These are phyloP conservation scores for rapeseed (Brassica napus) DNA, from an alignment of 345 rosid species.

Conservation along the genomic window DNA sequence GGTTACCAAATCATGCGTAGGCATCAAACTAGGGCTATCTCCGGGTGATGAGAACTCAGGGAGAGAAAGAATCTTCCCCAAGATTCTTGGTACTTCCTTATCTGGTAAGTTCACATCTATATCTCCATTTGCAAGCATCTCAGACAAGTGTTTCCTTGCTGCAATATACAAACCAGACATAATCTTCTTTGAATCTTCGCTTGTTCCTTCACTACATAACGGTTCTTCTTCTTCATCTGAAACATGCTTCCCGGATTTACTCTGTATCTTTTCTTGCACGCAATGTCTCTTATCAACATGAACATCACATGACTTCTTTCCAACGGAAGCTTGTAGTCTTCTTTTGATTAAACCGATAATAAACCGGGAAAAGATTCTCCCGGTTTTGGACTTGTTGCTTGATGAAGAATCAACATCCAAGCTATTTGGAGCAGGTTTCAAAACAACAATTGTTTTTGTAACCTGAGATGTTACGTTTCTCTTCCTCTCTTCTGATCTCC, in stretches of 20 bases:
- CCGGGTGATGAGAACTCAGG: conserved; percentile 68
- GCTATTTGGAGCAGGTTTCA: conserved; percentile 56
- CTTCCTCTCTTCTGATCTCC: conserved; percentile 49
- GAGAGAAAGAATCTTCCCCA: conserved; percentile 81
- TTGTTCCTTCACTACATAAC: conserved; percentile 42
- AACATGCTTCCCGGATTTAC: conserved; percentile 46
- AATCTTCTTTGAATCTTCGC: conserved; percentile 50
- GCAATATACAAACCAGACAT: conserved; percentile 71
- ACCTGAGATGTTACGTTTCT: conserved; percentile 55
- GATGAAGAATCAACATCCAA: conserved; percentile 43
- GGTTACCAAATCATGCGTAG: conserved; percentile 19
- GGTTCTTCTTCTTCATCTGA: conserved; percentile 54
- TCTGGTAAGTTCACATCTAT: conserved; percentile 51
- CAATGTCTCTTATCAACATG: conserved; percentile 39
- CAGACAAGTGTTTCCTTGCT: conserved; percentile 93
- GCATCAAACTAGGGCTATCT: conserved; percentile 59
- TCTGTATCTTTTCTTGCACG: conserved; percentile 34
- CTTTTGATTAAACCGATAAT: conserved; percentile 42
- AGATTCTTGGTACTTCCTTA: conserved; percentile 55
- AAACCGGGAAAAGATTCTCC: conserved; percentile 41
- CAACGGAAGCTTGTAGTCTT: conserved; percentile 55
- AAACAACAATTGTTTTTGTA: conserved; percentile 63
- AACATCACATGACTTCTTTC: conserved; percentile 50
- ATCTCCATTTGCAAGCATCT: conserved; percentile 67
- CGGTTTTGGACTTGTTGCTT: conserved; percentile 61